Evolutionary conservation across 2,329 filamentous ascomycete species (phyloP).

Genomic region (Endothia cerciana): DNA sequence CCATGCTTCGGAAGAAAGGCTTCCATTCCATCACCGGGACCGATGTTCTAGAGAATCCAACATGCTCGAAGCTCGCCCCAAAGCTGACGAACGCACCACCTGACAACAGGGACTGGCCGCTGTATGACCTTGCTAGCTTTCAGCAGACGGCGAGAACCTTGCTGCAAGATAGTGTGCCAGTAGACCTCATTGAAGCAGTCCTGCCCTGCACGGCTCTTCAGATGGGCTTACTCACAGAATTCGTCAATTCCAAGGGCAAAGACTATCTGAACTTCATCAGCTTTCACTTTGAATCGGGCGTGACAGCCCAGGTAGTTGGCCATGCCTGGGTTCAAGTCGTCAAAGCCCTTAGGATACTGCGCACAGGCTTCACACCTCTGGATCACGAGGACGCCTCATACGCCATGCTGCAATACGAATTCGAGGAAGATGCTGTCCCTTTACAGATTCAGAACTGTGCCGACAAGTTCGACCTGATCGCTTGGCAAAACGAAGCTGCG

Average conservation of each 20-base stretch:
- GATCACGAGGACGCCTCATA: constrained; percentile 66
- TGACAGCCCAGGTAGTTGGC: constrained; percentile 48
- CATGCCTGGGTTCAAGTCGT: constrained; percentile 63
- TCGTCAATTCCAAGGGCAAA: constrained; percentile 65
- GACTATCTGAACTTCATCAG: constrained; percentile 77
- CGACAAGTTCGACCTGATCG: constrained; percentile 36
- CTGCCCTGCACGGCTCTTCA: constrained; percentile 82
- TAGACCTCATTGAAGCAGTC: constrained; percentile 55
- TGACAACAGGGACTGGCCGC: neutral
- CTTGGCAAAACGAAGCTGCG: constrained; percentile 44
- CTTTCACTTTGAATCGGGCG: constrained; percentile 49
- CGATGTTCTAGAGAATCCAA: constrained; percentile 72
- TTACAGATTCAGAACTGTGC: constrained; percentile 30
- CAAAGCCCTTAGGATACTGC: constrained; percentile 69
- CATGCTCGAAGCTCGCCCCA: constrained; percentile 44
- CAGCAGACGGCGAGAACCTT: constrained; percentile 37
- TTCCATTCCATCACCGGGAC: constrained; percentile 61
- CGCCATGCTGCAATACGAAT: constrained; percentile 70
- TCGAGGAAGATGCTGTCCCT: constrained; percentile 27
- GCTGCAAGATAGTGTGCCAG: constrained; percentile 33
- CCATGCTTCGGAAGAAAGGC: constrained; percentile 63
- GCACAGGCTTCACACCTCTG: constrained; percentile 71
- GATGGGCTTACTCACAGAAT: constrained; percentile 77
- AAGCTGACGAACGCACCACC: neutral
- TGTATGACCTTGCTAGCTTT: constrained; percentile 49